Evolutionary conservation across 495 filamentous ascomycete species (phyloP), one percentile per base, ranked within the genome.

Genomic region (Lophiostoma macrostomum): DNA sequence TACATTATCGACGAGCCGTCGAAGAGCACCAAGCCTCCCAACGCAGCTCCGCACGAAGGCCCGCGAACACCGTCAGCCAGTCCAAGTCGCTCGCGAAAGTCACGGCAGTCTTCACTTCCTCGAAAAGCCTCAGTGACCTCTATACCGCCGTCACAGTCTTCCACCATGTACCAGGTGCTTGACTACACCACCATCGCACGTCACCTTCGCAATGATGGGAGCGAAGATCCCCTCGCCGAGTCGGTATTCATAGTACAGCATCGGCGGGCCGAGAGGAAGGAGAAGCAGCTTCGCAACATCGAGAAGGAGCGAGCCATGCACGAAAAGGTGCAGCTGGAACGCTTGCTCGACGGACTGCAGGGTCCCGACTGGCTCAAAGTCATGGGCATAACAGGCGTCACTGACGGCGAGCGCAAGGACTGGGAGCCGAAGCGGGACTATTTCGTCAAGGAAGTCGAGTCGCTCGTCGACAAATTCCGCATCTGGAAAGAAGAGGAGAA

Each of bases 361-460:
- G 83, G 91, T n/a, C 85, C 82, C 30, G 93, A 96, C 64, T 99
- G 93, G 93, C 74, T 96, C 49, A 85, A 87, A 47, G 77, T 88
- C 1, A 91, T 99, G 84, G 93, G 93, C n/a, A 83, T 97, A 36
- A 87, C 80, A 41, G 86, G 87, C 10, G 80, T 90, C 19, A 89
- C 90, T 7, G 91, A 94, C 57, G 77, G 77, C 39, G 85, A 86
- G 49, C 88, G 84, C 71, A 93, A 86, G 61, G 80, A 82, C 35
- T 95, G 87, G 67, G 90, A 96, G 64, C 84, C 86, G 29, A 91
- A 94, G 50, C 80, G 91, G 24, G 76, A 83, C 41, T 81, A 88
- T 61, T 91, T 96, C 63, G 84, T 96, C 48, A 74, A 75, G 40
- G 88, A 91, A 40, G 87, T 95, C 28, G 75, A 85, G 47, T 76